These are phyloP conservation scores for Chimonanthus praecox DNA, from an alignment of 164 flowering plant genomes.

Conservation along the genomic window DNA sequence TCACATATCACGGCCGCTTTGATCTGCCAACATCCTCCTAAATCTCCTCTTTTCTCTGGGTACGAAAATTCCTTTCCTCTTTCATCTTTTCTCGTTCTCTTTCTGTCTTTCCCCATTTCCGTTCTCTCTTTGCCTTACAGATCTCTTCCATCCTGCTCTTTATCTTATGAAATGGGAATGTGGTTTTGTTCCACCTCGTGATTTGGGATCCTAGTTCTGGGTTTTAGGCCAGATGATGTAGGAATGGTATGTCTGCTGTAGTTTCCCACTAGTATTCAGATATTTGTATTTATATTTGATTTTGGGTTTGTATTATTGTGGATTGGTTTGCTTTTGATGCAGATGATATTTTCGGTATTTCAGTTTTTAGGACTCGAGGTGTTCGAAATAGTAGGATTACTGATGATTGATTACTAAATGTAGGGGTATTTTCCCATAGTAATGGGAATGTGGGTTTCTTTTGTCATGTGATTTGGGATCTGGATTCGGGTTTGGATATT, in stretches of 20 bases:
- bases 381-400: neutral
- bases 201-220: constrained; percentile 20
- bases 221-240: constrained; percentile 5
- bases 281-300: no score
- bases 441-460: neutral
- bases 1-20: neutral
- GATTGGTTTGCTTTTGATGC: neutral
- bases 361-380: neutral
- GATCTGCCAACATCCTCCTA: constrained; percentile 1
- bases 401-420: neutral
- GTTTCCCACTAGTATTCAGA: constrained; percentile 1
- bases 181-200: constrained; percentile 14
- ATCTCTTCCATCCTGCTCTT: constrained; percentile 5
- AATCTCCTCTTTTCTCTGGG: constrained; percentile 8
- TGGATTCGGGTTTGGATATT: neutral
- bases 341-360: constrained; percentile 4
- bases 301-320: neutral
- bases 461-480: neutral
- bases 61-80: constrained; percentile 3
- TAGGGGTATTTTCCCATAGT: neutral
- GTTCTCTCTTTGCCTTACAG: constrained; percentile 3
- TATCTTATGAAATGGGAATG: constrained; percentile 18
- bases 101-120: neutral
- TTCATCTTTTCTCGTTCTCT: neutral
- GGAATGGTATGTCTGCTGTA: constrained; percentile 1